Base-by-base conservation (phyloP, 768 basidiomycete species). In the Russula lepida region DNA sequence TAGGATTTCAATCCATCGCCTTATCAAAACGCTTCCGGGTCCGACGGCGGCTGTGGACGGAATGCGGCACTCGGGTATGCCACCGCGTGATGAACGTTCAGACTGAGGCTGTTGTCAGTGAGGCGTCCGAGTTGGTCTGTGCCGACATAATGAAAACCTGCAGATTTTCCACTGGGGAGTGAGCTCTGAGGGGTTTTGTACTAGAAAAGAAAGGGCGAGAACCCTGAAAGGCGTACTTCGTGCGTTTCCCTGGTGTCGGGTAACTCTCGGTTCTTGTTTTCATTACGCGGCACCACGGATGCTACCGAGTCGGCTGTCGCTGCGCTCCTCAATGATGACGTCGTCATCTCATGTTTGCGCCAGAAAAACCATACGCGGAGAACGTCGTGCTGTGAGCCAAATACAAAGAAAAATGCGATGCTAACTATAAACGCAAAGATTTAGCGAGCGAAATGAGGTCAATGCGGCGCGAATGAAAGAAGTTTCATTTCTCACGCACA, bases 301-400 rank as follows among this genome's bases (percentile, higher is more conserved):
- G 46, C 4, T 3, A 4, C 35, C 15, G 44, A 48, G 5, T 19
- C 53, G n/a, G 27, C 19, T 1, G 35, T 54, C 43, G 3, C n/a
- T n/a, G n/a, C 25, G 11, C 25, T 39, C 12, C 4, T 15, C 7
- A n/a, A n/a, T n/a, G n/a, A n/a, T n/a, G n/a, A n/a, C n/a, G 53
- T 7, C 4, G 4, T 15, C 6, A 23, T 6, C 1, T 28, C 30
- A 41, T 37, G 8, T 12, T 47, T 47, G 15, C 37, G 53, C 58
- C 58, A 60, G 23, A 63, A 51, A 15, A 11, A 30, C 62, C 62
- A 63, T 28, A 21, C 62, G 2, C 48, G 21, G 21, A 63, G 27
- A 33, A 60, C 48, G 48, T 63, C 62, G 44, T 13, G 33, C 25
- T 59, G 58, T 15, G 57, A 50, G 19, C 52, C 62, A 19, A 63